Base-by-base conservation (phyloP, 1,284 basidiomycete species). In the Austropuccinia psidii region DNA sequence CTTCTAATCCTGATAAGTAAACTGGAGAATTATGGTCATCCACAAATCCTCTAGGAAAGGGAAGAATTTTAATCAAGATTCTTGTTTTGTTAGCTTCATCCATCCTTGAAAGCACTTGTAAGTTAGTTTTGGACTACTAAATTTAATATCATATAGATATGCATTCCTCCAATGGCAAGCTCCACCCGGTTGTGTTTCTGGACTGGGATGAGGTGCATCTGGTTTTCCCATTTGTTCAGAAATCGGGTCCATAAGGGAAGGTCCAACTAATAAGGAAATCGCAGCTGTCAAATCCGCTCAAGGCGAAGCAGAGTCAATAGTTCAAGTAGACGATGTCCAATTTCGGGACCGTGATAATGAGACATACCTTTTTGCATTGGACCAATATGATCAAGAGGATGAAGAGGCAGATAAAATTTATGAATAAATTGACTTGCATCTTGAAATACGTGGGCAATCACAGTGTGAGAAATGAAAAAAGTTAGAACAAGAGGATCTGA, bases 181-280 rank as follows among this genome's bases (percentile, higher is more conserved):
- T 9, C 93, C 93, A 69, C 90, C 93, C 1, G 91, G 90, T 0
- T 96, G 95, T 82, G 93, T 96, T 61, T 93, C 93, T 77, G 93
- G 93, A 89, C 88, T 96, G 49, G 93, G 93, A 83, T 87, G 93
- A 85, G 93, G 92, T 41, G 94, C 95, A 64, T 96, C 93, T 65
- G 96, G 95, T 75, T 98, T 98, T 83, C 98, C 95, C 0, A 98
- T 94, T 8, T 89, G 95, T 67, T 96, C 93, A 60, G 95, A 98
- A 87, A 98, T 99, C 77, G 95, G 95, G 80, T 95, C 95, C 58
- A 96, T 96, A 4, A 86, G 96, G 81, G 93, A 96, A 80, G 92
- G 91, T 0, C 91, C 93, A 0, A 90, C 90, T 17, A 91, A 91
- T 35, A 74, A 77, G 64, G 76, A 73, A 27, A 65, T 64, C 17